Percentiles rank a stretch among this genome's conserved stretches.
These are phyloP conservation scores for Gelatoporia subvermispora DNA, from an alignment of 768 basidiomycete genomes.

Conservation along the genomic window DNA sequence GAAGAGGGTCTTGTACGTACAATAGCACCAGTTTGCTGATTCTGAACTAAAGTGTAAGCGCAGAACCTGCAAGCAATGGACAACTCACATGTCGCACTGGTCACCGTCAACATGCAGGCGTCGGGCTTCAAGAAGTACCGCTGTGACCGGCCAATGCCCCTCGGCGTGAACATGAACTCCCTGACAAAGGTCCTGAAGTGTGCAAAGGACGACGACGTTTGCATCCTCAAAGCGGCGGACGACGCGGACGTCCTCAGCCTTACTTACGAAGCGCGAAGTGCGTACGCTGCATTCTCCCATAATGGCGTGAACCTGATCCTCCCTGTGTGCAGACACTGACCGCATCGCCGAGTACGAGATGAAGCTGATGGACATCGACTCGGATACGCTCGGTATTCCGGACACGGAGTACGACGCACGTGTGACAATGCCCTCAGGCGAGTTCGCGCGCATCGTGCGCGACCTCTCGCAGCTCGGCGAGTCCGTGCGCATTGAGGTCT, in stretches of 20 bases:
- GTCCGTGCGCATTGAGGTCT: conserved; percentile 90
- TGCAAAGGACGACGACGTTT: conserved; percentile 92
- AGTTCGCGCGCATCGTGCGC: conserved; percentile 90
- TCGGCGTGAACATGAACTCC: conserved; percentile 82
- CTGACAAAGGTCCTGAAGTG: conserved; percentile 96
- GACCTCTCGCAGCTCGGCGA: conserved; percentile 90
- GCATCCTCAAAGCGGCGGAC: conserved; percentile 87
- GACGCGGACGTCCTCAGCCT: conserved; percentile 86
- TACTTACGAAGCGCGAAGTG: conserved; percentile 87
- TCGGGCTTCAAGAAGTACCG: conserved; percentile 83
- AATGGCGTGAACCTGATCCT: conserved; percentile 1
- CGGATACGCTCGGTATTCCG: conserved; percentile 91
- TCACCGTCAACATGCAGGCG: conserved; percentile 76
- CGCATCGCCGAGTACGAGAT: conserved; percentile 97
- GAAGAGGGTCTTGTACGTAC: conserved; percentile 83
- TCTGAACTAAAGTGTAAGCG: neutral
- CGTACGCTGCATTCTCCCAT: conserved; percentile 28
- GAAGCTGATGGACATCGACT: conserved; percentile 99
- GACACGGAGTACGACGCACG: conserved; percentile 96
- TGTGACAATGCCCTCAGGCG: conserved; percentile 77
- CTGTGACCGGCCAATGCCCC: conserved; percentile 91
- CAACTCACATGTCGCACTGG: conserved; percentile 98
- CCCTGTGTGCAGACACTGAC: conserved; percentile 60
- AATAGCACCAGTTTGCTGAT: neutral
- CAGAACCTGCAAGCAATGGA: conserved; percentile 97